phyloP scores from a whole-genome alignment of 768 basidiomycete species.

The Mycena floridula region DNA sequence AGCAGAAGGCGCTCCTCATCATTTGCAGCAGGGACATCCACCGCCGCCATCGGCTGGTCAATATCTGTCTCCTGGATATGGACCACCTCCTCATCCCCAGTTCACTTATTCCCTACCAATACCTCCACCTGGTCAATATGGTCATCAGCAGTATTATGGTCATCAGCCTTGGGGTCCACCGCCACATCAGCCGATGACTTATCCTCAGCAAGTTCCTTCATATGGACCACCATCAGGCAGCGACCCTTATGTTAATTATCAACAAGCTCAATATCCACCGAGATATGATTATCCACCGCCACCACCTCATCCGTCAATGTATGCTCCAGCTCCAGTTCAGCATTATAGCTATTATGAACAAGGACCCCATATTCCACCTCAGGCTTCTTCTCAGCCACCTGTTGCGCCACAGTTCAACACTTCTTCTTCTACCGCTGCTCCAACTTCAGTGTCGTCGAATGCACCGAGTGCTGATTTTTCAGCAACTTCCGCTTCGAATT shows the following conservation, averaged over 20 bases:
- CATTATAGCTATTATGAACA: neutral
- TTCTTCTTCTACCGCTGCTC: slow-evolving; percentile 2
- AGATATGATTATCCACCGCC: slow-evolving; percentile 6
- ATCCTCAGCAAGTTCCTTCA: neutral
- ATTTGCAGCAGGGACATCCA: slow-evolving; percentile 5
- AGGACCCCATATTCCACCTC: neutral
- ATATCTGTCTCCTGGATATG: slow-evolving; percentile 1
- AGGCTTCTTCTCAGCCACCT: too few relatives aligned
- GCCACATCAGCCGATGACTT: neutral
- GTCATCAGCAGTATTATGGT: neutral
- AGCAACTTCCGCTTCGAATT: too few relatives aligned
- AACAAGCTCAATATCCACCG: slow-evolving; percentile 1
- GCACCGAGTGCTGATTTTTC: slow-evolving; percentile 12
- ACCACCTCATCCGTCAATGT: slow-evolving; percentile 7
- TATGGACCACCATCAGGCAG: neutral
- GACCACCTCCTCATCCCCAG: slow-evolving; percentile 1
- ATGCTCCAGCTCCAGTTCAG: neutral
- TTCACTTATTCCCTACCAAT: neutral
- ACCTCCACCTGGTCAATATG: neutral
- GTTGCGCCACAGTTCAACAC: slow-evolving; percentile 8
- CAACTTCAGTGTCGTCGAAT: slow-evolving; percentile 7
- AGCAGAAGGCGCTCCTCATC: too few relatives aligned
- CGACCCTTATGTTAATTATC: neutral
- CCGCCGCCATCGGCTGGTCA: neutral
- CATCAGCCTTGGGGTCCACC: neutral